These are phyloP conservation scores for Mortierella sp. DNA, from an alignment of 371 early-diverging fungal genomes.

Conservation along the genomic window DNA sequence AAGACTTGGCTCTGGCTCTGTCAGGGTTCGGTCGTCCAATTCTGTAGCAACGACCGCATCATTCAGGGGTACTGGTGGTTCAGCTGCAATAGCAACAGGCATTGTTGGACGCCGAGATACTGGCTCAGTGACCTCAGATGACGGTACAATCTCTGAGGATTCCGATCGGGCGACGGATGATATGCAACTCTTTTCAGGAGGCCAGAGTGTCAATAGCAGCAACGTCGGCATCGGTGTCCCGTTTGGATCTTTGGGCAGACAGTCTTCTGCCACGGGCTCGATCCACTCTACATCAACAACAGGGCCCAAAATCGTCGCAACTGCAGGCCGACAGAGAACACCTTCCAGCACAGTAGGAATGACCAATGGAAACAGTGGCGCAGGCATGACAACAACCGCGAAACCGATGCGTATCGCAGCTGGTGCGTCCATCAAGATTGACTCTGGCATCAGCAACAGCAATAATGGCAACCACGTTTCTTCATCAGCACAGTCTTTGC, in stretches of 20 bases:
- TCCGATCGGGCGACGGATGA: constrained; percentile 42
- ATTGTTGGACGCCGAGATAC: constrained; percentile 8
- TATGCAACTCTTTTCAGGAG: constrained; percentile 40
- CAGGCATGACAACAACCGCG: neutral
- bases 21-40: constrained; percentile 26
- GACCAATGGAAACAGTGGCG: constrained; percentile 13
- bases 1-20: constrained; percentile 14
- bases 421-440: constrained; percentile 38
- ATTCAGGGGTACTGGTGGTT: constrained; percentile 14
- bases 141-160: constrained; percentile 39
- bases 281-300: neutral
- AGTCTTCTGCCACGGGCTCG: constrained; percentile 4
- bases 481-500: constrained; percentile 8
- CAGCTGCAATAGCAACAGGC: neutral
- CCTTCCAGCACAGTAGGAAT: constrained; percentile 18
- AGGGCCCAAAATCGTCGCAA: constrained; percentile 13
- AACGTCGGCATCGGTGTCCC: constrained; percentile 24
- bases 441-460: no score
- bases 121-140: constrained; percentile 45
- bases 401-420: constrained; percentile 49
- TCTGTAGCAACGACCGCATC: constrained; percentile 26
- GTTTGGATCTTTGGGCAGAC: constrained; percentile 13
- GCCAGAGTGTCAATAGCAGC: constrained; percentile 18
- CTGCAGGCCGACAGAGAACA: constrained; percentile 7
- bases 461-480: neutral